Evolutionary conservation across 768 basidiomycete species (phyloP).

Genomic region (Chalciporus pseudorubinellus): DNA sequence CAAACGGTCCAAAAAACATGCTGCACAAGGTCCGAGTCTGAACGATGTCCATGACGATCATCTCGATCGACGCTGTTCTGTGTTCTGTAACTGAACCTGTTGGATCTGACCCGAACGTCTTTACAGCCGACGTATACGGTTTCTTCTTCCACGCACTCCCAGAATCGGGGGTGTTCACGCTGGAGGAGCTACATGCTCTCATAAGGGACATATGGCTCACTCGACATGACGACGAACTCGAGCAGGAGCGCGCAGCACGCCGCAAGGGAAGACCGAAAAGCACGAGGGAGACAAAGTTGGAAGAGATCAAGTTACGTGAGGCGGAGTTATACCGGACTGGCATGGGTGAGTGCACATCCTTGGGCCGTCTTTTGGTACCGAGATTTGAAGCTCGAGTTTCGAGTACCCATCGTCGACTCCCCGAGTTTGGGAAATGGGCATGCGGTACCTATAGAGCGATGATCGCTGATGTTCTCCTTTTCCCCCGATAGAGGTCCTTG

Average conservation of each 20-base stretch:
- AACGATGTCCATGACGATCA: not conserved
- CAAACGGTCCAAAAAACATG: slow-evolving; percentile 57
- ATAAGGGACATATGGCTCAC: slow-evolving; percentile 69
- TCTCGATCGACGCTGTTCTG: not conserved
- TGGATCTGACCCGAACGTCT: not conserved
- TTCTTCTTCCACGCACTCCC: slow-evolving; percentile 79
- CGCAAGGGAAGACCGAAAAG: slow-evolving; percentile 78
- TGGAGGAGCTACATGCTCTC: slow-evolving; percentile 65
- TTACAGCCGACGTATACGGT: slow-evolving; percentile 62
- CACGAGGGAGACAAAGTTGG: slow-evolving; percentile 59
- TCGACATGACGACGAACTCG: slow-evolving; percentile 65
- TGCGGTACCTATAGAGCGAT: too few species aligned
- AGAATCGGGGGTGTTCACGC: slow-evolving; percentile 50
- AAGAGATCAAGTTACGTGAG: slow-evolving; percentile 69
- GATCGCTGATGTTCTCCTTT: slow-evolving; percentile 2
- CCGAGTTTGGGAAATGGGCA: too few species aligned
- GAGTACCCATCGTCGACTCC: not conserved
- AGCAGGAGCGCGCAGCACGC: slow-evolving; percentile 55
- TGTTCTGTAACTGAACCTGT: not conserved
- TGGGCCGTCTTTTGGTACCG: not conserved
- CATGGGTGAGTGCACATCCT: slow-evolving; percentile 54
- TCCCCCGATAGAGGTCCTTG: slow-evolving; percentile 62
- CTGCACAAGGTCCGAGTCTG: slow-evolving; percentile 52
- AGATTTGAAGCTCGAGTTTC: too few species aligned
- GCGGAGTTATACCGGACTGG: slow-evolving; percentile 75